These are phyloP conservation scores for Tylopilus subfusipes DNA, from an alignment of 768 basidiomycete species.

Conservation along the genomic window DNA sequence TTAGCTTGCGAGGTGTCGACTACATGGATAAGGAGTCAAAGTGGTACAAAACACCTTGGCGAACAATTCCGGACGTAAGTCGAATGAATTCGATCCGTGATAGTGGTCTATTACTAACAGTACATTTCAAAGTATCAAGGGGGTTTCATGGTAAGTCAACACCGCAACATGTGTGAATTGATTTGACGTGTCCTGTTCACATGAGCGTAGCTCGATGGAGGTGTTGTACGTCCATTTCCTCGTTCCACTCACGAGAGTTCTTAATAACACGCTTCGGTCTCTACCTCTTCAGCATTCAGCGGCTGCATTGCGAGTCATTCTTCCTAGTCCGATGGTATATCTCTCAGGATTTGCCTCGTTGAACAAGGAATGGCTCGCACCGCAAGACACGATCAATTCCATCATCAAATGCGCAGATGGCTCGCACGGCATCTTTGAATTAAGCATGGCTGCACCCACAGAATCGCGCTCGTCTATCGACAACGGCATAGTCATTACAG, in stretches of 20 bases:
- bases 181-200: background rate
- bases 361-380: slow-evolving; percentile 67
- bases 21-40: slow-evolving; percentile 59
- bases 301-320: slow-evolving; percentile 58
- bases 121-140: slow-evolving; percentile 57
- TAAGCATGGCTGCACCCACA: slow-evolving; percentile 61
- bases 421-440: slow-evolving; percentile 56
- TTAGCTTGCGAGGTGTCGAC: slow-evolving; percentile 52
- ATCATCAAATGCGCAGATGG: slow-evolving; percentile 45
- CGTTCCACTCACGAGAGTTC: background rate
- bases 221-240: slow-evolving; percentile 51
- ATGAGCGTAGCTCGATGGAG: slow-evolving; percentile 64
- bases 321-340: slow-evolving; percentile 48
- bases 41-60: slow-evolving; percentile 83
- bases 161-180: background rate
- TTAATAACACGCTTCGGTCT: too few relatives aligned
- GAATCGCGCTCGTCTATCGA: slow-evolving; percentile 33
- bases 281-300: slow-evolving; percentile 66
- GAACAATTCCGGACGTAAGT: slow-evolving; percentile 75
- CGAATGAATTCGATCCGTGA: slow-evolving; percentile 1
- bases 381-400: slow-evolving; percentile 75
- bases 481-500: slow-evolving; percentile 47
- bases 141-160: slow-evolving; percentile 67
- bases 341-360: slow-evolving; percentile 66
- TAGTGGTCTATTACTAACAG: background rate